Evolutionary conservation across 140 eudicot genomes (phyloP), one percentile per base, ranked within the genome.

Genomic region (Cichorium intybus): DNA sequence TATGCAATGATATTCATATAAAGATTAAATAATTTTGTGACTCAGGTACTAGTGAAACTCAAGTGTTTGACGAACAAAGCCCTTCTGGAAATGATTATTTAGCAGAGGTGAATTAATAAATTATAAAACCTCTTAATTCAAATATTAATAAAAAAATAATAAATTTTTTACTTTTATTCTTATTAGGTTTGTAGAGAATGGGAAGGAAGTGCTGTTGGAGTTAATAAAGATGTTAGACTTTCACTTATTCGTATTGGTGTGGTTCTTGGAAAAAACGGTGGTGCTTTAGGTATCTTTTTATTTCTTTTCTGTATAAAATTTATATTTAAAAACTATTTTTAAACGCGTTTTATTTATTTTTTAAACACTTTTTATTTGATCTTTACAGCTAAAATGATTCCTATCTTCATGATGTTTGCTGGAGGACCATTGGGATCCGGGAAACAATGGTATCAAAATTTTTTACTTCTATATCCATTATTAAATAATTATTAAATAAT

Each of bases 361-460:
- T 10, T 51, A 2, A 11, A 62, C 45, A 46, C 34, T 72, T 50
- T 6, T 50, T 22, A 4, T 67, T 63, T 24, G 58, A 55, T n/a
- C 12, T 73, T 46, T 75, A 78, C 95, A 92, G 99, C 96, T 62
- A 92, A 88, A 79, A 93, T 93, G 99, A 66, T 93, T 80, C 99
- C 99, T 33, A 59, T 93, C 28, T 93, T 93, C 90, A 86, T 68
- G 88, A 65, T 88, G 99, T 93, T 93, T 80, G 97, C 99, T 66
- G 99, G 99, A 35, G 99, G 99, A 59, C 99, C 99, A 61, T 70
- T 88, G 78, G 99, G 99, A 49, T 88, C 99, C 50, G 99, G 99
- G 66, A 93, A 77, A 76, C 99, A 93, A 71, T 93, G 99, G 99
- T 92, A 90, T 47, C 24, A 4, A 57, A 64, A 34, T 60, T 56